Evolutionary conservation across 352 stramenopile species (phyloP).

Genomic region (Pythium monospermum): DNA sequence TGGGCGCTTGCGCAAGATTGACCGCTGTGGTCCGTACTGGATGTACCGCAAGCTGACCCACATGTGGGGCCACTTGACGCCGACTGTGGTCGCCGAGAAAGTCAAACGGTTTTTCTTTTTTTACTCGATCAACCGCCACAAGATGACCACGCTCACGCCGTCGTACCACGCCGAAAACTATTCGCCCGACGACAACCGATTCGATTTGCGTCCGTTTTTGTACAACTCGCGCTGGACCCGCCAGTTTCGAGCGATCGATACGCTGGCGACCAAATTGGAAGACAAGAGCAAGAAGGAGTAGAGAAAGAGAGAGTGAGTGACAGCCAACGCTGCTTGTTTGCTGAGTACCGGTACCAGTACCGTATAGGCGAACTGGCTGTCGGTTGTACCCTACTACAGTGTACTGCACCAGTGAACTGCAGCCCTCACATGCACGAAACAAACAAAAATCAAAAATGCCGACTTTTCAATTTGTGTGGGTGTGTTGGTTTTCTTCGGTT

Average conservation of each 20-base stretch:
- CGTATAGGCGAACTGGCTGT: neutral
- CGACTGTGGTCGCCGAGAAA: constrained; percentile 75
- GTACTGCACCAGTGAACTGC: too few species aligned
- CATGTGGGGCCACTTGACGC: constrained; percentile 85
- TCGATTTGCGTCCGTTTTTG: constrained; percentile 97
- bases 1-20: constrained; percentile 94
- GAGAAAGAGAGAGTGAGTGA: too few species aligned
- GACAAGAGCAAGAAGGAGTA: constrained; percentile 70
- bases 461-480: neutral
- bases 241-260: constrained; percentile 95
- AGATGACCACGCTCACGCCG: constrained; percentile 98
- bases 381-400: too few species aligned
- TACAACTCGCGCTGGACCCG: constrained; percentile 95
- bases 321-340: neutral
- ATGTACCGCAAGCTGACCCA: constrained; percentile 90
- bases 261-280: constrained; percentile 72
- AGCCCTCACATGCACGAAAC: too few species aligned
- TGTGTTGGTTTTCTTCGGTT: neutral
- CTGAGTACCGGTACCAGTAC: neutral
- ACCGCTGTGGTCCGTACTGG: constrained; percentile 91
- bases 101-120: constrained; percentile 98
- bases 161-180: constrained; percentile 99
- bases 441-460: neutral
- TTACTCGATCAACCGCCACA: constrained; percentile 98
- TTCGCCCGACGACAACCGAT: constrained; percentile 98